These are phyloP conservation scores for Penicillium lividum DNA, from an alignment of 495 filamentous ascomycete species.

Conservation along the genomic window DNA sequence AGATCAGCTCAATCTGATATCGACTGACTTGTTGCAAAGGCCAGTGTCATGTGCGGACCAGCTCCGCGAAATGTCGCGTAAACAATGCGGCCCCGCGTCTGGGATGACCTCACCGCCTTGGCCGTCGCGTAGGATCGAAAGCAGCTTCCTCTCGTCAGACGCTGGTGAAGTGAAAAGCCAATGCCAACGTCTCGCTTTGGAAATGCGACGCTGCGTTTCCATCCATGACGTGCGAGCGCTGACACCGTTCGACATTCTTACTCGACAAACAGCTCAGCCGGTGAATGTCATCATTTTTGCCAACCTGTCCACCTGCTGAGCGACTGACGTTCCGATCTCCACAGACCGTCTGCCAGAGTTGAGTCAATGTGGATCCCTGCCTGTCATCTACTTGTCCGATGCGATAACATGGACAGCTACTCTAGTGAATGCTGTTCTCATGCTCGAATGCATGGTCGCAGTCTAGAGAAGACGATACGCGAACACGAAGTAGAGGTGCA, in stretches of 20 bases:
- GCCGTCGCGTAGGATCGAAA: not conserved
- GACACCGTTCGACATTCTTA: not conserved
- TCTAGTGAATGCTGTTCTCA: too few relatives aligned
- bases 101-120: not conserved
- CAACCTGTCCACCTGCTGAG: not conserved
- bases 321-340: too few relatives aligned
- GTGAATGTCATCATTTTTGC: not conserved
- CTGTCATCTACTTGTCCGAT: too few relatives aligned
- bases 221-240: not conserved
- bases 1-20: not conserved
- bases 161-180: not conserved
- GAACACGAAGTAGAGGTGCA: not conserved
- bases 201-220: not conserved
- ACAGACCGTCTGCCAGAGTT: too few relatives aligned
- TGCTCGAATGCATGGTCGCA: too few relatives aligned
- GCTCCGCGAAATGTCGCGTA: not conserved
- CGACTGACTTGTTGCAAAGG: not conserved
- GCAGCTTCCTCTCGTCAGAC: not conserved
- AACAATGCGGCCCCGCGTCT: not conserved
- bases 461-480: not conserved
- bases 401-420: too few relatives aligned
- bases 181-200: conserved; percentile 1
- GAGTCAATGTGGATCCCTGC: too few relatives aligned
- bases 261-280: not conserved
- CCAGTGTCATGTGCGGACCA: not conserved